A percentile compares a stretch with the other conserved stretches of the same genome.
These are phyloP conservation scores for Talaromyces atroroseus DNA, from an alignment of 2,329 filamentous ascomycete genomes.

Conservation along the genomic window DNA sequence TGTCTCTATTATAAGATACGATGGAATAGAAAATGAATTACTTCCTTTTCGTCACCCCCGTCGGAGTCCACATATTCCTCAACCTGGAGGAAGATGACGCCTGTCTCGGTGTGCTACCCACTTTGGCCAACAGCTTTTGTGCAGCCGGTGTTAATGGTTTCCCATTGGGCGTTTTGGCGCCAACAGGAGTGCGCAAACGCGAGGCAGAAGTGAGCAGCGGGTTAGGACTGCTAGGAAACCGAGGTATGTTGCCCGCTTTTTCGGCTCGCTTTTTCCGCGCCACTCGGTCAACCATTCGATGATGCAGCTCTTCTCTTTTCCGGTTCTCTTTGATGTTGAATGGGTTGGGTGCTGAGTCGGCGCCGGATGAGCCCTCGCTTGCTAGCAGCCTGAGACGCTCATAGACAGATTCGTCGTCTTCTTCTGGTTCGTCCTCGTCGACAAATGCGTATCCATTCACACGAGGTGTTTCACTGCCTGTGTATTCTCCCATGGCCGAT, in stretches of 20 bases:
- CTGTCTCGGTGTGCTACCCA: slow-evolving; percentile 28
- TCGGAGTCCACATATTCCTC: slow-evolving; percentile 38
- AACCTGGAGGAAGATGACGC: slow-evolving; percentile 17
- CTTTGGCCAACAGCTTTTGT: slow-evolving; percentile 35
- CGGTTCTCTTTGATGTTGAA: slow-evolving; percentile 74
- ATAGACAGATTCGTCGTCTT: slow-evolving; percentile 44
- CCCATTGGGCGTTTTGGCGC: slow-evolving; percentile 15
- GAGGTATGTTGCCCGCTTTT: slow-evolving; percentile 45
- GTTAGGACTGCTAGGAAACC: slow-evolving; percentile 32
- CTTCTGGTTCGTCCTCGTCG: slow-evolving; percentile 60
- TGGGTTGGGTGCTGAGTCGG: slow-evolving; percentile 60
- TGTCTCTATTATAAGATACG: background rate
- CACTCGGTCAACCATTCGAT: slow-evolving; percentile 79
- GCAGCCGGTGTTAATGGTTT: slow-evolving; percentile 42
- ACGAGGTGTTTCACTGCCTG: slow-evolving; percentile 73
- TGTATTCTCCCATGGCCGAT: slow-evolving; percentile 50
- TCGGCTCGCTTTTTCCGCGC: slow-evolving; percentile 64
- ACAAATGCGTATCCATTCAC: slow-evolving; percentile 95
- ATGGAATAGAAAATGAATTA: background rate
- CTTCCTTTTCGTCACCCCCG: slow-evolving; percentile 15
- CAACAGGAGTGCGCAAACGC: slow-evolving; percentile 12
- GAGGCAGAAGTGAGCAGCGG: slow-evolving; percentile 31
- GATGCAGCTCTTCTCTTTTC: slow-evolving; percentile 72
- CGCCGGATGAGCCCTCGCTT: slow-evolving; percentile 26
- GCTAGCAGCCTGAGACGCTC: slow-evolving; percentile 22